A percentile compares a stretch with the other conserved stretches of the same genome.
These are phyloP conservation scores for Phyllosticta paracitricarpa DNA, from an alignment of 2,329 filamentous ascomycete genomes.

Conservation along the genomic window DNA sequence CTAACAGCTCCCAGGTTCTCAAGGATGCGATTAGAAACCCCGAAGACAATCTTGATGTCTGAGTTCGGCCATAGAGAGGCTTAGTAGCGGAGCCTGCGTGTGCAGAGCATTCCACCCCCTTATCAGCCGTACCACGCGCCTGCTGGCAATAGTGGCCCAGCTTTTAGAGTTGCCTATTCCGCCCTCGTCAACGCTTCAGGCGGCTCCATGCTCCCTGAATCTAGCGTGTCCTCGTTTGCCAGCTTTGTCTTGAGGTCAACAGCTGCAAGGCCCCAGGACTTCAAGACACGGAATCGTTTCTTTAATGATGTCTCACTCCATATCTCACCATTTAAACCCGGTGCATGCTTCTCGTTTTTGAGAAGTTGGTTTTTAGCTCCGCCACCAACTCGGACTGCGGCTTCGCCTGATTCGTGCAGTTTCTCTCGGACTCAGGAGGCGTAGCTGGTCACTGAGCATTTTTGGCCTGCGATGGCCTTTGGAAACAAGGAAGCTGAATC, in stretches of 20 bases:
- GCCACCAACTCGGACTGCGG: background rate
- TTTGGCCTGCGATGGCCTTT: too few relatives aligned
- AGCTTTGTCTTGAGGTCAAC: background rate
- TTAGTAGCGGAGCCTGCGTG: constrained; percentile 8
- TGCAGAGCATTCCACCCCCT: background rate
- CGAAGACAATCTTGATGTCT: constrained; percentile 15
- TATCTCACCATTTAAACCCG: background rate
- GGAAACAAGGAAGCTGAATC: too few relatives aligned
- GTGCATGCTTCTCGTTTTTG: background rate
- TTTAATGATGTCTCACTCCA: background rate
- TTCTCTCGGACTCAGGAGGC: background rate
- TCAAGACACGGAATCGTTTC: background rate
- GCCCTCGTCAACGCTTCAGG: background rate
- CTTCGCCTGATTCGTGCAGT: background rate
- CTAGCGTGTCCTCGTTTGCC: background rate
- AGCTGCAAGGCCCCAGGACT: background rate
- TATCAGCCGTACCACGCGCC: background rate
- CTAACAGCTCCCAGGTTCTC: constrained; percentile 22
- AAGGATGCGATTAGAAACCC: constrained; percentile 26
- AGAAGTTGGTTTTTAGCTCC: background rate
- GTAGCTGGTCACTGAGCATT: too few relatives aligned
- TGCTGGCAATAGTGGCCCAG: background rate
- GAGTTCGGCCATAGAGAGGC: constrained; percentile 20
- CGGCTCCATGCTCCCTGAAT: background rate
- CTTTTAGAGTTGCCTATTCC: background rate